These are phyloP conservation scores for Trametes meyenii DNA, from an alignment of 768 basidiomycete genomes.

Conservation along the genomic window DNA sequence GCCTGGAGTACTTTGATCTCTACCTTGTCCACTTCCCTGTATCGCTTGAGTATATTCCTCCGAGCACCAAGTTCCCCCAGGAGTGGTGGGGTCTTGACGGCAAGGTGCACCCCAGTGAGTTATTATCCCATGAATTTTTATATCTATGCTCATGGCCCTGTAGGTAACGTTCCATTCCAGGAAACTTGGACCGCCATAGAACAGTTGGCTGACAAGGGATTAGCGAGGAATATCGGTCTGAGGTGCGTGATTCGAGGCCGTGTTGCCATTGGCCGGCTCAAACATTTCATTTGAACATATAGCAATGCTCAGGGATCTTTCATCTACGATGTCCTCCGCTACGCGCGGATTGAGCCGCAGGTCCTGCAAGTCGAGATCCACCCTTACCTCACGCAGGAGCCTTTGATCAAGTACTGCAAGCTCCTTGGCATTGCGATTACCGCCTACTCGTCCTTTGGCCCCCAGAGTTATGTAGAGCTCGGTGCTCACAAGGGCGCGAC, in stretches of 20 bases:
- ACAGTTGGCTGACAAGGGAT: constrained; percentile 67
- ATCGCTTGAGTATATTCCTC: constrained; percentile 79
- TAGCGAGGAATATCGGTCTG: constrained; percentile 79
- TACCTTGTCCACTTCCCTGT: constrained; percentile 88
- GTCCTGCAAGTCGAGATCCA: constrained; percentile 66
- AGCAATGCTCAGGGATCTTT: constrained; percentile 78
- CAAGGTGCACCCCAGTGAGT: constrained; percentile 64
- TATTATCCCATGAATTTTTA: not conserved
- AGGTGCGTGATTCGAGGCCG: constrained; percentile 43
- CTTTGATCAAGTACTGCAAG: constrained; percentile 47
- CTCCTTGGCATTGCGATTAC: constrained; percentile 52
- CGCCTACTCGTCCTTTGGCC: constrained; percentile 59
- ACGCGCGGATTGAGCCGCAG: constrained; percentile 65
- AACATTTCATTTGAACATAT: not conserved
- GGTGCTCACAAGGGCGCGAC: constrained; percentile 53
- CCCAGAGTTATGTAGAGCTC: constrained; percentile 65
- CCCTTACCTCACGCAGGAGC: constrained; percentile 55
- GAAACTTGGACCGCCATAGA: constrained; percentile 90
- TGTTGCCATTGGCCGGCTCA: not conserved
- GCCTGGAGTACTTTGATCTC: constrained; percentile 81
- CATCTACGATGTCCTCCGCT: constrained; percentile 75
- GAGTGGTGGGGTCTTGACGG: constrained; percentile 81
- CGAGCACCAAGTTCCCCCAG: constrained; percentile 73
- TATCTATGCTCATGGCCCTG: not conserved
- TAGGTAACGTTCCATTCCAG: constrained; percentile 69